Evolutionary conservation across 139 green algal genomes (phyloP), one percentile per base, ranked within the genome.

Genomic region (Coelastrella sp.): DNA sequence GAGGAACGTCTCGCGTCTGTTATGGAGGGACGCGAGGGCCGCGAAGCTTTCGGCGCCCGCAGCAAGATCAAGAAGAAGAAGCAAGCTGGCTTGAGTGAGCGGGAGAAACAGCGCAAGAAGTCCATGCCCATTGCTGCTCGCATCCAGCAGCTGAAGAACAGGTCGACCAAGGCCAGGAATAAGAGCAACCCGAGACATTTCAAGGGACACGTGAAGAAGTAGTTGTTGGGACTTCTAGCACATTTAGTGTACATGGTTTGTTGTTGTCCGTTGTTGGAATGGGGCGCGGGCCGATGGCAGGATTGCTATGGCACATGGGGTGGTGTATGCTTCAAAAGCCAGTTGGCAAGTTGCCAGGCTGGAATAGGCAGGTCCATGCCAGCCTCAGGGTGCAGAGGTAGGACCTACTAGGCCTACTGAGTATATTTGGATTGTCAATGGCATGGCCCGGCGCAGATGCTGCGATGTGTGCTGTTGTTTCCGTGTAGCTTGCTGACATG

Each of bases 41-140:
- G 97, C 10, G 95, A 96, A 22, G 94, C 95, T 61, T 99, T 98
- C 91, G 95, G 96, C 6, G 89, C 95, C 5, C 92, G 92, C 6
- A 93, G 91, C 25, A 96, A 95, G 72, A 92, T 96, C 76, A 99
- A 99, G 96, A 97, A 96, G 93, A 86, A 94, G 58, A 96, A 96
- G 91, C 74, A 94, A 25, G 97, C 96, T 25, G 97, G 97, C 22
- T 90, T 96, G 24, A 97, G 91, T 83, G 99, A 99, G 92, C 92
- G 92, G 22, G 92, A 99, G 94, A 99, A 99, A 95, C 93, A 97
- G 84, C 97, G 97, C 83, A 90, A 84, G 61, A 99, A 99, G 96
- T 87, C 84, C 9, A 94, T 99, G 94, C 98, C 98, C 6, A 85
- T 97, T 59, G 96, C 93, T n/a, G 98, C 97, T 35, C 94, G 96